These are phyloP conservation scores for Hyaloperonospora arabidopsidis DNA, from an alignment of 352 stramenopile genomes.

Conservation along the genomic window DNA sequence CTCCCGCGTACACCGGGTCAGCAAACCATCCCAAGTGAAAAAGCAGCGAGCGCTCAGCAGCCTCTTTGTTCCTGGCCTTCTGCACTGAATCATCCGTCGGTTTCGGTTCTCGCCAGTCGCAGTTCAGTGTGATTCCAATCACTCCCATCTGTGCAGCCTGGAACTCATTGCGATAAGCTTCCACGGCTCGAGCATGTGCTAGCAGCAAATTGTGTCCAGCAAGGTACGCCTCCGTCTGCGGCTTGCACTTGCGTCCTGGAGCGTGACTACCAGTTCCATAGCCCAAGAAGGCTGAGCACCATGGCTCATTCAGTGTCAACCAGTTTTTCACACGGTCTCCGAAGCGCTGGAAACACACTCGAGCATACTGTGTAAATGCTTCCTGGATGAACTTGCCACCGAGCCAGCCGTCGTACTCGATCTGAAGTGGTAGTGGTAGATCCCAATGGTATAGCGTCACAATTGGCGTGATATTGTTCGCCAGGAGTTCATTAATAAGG, in stretches of 20 bases:
- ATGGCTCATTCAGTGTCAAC: constrained; percentile 91
- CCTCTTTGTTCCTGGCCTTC: constrained; percentile 51
- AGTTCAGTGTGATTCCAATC: constrained; percentile 90
- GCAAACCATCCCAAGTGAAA: constrained; percentile 89
- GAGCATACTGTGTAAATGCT: constrained; percentile 75
- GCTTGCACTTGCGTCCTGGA: constrained; percentile 43
- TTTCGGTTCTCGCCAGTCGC: constrained; percentile 82
- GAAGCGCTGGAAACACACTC: constrained; percentile 85
- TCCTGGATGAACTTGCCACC: constrained; percentile 41
- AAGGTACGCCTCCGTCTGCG: constrained; percentile 68
- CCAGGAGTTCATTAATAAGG: constrained; percentile 84
- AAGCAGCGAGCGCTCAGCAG: constrained; percentile 72
- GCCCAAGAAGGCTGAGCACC: constrained; percentile 76
- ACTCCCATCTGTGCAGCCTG: constrained; percentile 46
- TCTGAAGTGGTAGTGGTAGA: constrained; percentile 78
- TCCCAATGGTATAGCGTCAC: constrained; percentile 96
- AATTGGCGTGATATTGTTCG: constrained; percentile 77
- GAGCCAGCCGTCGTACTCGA: constrained; percentile 71
- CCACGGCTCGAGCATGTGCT: constrained; percentile 75
- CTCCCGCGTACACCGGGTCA: constrained; percentile 87
- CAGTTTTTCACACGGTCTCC: constrained; percentile 90
- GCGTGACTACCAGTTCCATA: constrained; percentile 83
- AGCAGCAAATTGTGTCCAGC: constrained; percentile 84
- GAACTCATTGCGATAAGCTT: constrained; percentile 81
- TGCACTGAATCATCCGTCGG: constrained; percentile 36